Percentiles rank a stretch among this genome's conserved stretches.
phyloP scores from a whole-genome alignment of 495 filamentous ascomycete species.

The Tuber brumale region DNA sequence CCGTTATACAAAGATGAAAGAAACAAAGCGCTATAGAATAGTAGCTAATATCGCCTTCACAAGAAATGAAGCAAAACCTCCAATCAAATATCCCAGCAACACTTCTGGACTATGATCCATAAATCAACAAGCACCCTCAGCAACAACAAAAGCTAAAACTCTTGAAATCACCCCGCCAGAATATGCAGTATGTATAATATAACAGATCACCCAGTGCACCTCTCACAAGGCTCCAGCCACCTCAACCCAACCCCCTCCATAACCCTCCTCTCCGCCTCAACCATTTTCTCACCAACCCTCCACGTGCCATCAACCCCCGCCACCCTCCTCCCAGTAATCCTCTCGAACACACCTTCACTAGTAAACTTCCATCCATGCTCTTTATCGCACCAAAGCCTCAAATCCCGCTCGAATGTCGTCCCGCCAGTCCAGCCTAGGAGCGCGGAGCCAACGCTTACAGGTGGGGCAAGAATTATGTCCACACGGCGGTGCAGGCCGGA shows the following conservation, averaged over 20 bases:
- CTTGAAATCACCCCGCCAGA: background rate
- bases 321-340: conserved; percentile 58
- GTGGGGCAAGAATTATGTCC: conserved; percentile 87
- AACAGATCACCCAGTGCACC: conserved; percentile 21
- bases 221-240: conserved; percentile 58
- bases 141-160: background rate
- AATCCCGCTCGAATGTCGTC: conserved; percentile 81
- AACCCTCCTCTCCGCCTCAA: conserved; percentile 67
- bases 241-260: conserved; percentile 72
- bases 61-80: background rate
- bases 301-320: conserved; percentile 52
- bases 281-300: conserved; percentile 38
- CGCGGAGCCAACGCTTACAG: conserved; percentile 81
- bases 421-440: conserved; percentile 83
- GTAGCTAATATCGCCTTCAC: background rate
- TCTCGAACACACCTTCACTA: conserved; percentile 72
- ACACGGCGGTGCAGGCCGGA: conserved; percentile 75
- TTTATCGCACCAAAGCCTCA: conserved; percentile 72
- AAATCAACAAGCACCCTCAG: background rate
- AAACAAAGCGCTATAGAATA: background rate
- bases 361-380: conserved; percentile 76
- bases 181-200: background rate
- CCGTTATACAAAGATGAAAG: background rate
- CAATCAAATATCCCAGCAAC: background rate
- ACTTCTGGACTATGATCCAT: background rate